Evolutionary conservation across 768 basidiomycete species (phyloP).

Genomic region (Daedalea quercina): DNA sequence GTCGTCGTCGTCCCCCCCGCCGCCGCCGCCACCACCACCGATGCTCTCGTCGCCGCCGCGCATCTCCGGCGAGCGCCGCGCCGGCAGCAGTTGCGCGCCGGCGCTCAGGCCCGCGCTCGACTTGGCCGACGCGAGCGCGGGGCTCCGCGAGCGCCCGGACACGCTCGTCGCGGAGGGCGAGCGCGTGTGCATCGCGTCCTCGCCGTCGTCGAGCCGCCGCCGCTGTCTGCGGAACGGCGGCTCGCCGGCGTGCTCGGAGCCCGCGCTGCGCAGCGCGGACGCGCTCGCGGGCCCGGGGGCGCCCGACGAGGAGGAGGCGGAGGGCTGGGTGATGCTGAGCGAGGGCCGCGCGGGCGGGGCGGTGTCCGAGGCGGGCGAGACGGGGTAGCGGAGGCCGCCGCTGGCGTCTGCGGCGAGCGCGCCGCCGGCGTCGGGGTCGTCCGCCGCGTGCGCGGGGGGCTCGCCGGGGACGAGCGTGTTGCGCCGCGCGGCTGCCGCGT

Average conservation of each 20-base stretch:
- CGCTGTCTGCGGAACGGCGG: constrained; percentile 40
- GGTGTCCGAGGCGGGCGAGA: too few species aligned
- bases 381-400: constrained; percentile 5
- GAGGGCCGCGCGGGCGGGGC: constrained; percentile 9
- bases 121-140: constrained; percentile 15
- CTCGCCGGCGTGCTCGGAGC: constrained; percentile 9
- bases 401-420: not conserved
- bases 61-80: constrained; percentile 10
- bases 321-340: too few species aligned
- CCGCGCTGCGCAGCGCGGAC: constrained; percentile 4
- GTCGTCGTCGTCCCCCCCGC: constrained; percentile 8
- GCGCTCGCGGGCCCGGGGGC: constrained; percentile 4
- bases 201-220: constrained; percentile 34
- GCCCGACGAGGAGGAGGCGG: too few species aligned
- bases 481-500: constrained; percentile 19
- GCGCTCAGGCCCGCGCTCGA: constrained; percentile 49
- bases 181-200: not conserved
- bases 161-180: not conserved
- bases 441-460: too few species aligned
- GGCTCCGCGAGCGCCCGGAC: constrained; percentile 10
- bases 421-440: constrained; percentile 2
- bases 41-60: too few species aligned
- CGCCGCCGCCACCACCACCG: too few species aligned
- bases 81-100: constrained; percentile 26
- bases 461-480: constrained; percentile 17